Base-by-base conservation (phyloP, 2,329 filamentous ascomycete species). In the Arthrinium phaeospermum region DNA sequence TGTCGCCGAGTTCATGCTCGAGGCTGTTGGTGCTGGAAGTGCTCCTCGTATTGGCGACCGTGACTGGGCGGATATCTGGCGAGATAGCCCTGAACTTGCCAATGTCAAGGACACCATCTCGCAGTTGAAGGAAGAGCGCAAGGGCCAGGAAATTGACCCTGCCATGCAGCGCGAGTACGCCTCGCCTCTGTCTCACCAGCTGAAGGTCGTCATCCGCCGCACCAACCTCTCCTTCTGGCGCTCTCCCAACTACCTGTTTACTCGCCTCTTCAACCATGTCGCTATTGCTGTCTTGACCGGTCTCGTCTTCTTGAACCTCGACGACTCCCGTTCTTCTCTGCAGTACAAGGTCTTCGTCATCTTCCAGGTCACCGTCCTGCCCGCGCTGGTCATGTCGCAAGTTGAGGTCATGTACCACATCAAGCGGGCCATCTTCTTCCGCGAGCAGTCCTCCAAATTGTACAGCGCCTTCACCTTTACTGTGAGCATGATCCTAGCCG, bases 291-390 rank as follows among this genome's bases (percentile, higher is more conserved):
- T 97, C 19, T 84, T 97, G 71, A 94, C 92, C 0, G 95, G 95
- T 76, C 87, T 97, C 16, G 92, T 92, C 46, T 98, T 93, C 81
- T 85, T 97, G 68, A 89, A 94, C 73, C 89, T 97, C 12, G 91
- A 96, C 79, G 83, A 95, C 78, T 94, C 92, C 2, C 89, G 92
- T 13, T 85, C 91, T 0, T 93, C 92, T 1, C 87, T 98, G 5
- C 95, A 98, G 82, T 93, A 96, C 85, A 91, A 92, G 73, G 89
- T 98, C 74, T 98, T 98, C 82, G 90, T 96, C 82, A 93, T 96
- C 81, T 98, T 98, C 89, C 94, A 97, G 81, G 90, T 95, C 70
- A 94, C 94, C 0, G 93, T 97, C 30, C 87, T 98, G 37, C 94
- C 94, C 0, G 93, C 93, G 0, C 86, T 97, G 44, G 94, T 97